Percentiles rank a stretch among this genome's conserved stretches.
phyloP scores from a whole-genome alignment of 2,329 filamentous ascomycete species.

The Cercospora nicotianae region DNA sequence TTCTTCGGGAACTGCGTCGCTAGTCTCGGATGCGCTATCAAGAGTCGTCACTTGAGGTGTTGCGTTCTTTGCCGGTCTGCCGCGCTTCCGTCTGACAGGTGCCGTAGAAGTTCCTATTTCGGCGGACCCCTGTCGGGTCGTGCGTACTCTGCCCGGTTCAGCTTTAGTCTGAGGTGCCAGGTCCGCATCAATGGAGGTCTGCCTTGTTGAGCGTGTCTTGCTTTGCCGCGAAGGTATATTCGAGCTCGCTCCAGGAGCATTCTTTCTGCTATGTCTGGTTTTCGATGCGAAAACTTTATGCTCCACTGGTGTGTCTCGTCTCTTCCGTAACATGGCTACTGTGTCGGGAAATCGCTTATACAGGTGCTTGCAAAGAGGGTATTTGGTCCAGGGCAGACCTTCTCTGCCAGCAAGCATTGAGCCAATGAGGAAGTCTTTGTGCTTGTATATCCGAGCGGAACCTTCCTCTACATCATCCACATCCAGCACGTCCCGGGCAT shows the following conservation, averaged over 20 bases:
- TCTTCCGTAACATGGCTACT: slow-evolving; percentile 17
- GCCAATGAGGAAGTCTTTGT: slow-evolving; percentile 47
- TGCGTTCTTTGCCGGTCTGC: slow-evolving; percentile 10
- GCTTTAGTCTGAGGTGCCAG: background rate
- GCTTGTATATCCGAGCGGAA: slow-evolving; percentile 30
- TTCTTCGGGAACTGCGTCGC: slow-evolving; percentile 1
- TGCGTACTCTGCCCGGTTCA: background rate
- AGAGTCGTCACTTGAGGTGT: slow-evolving; percentile 26
- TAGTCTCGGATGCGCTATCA: slow-evolving; percentile 22
- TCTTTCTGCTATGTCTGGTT: background rate
- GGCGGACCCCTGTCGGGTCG: slow-evolving; percentile 20
- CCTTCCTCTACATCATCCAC: slow-evolving; percentile 31
- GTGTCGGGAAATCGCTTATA: slow-evolving; percentile 40
- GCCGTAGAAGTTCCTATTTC: slow-evolving; percentile 27
- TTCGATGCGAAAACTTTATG: background rate
- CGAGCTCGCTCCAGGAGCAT: slow-evolving; percentile 1
- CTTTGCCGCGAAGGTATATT: slow-evolving; percentile 1
- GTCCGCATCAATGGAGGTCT: slow-evolving; percentile 17
- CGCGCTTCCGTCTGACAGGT: slow-evolving; percentile 32
- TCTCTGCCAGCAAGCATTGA: slow-evolving; percentile 49
- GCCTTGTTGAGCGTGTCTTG: slow-evolving; percentile 5
- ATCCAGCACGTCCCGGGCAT: slow-evolving; percentile 28
- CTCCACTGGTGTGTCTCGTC: slow-evolving; percentile 10
- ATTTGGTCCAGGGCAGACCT: slow-evolving; percentile 46
- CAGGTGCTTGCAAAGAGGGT: slow-evolving; percentile 46